A percentile compares a stretch with the other conserved stretches of the same genome.
These are phyloP conservation scores for Myriosclerotinia duriaeana DNA, from an alignment of 2,329 filamentous ascomycete genomes.

Conservation along the genomic window DNA sequence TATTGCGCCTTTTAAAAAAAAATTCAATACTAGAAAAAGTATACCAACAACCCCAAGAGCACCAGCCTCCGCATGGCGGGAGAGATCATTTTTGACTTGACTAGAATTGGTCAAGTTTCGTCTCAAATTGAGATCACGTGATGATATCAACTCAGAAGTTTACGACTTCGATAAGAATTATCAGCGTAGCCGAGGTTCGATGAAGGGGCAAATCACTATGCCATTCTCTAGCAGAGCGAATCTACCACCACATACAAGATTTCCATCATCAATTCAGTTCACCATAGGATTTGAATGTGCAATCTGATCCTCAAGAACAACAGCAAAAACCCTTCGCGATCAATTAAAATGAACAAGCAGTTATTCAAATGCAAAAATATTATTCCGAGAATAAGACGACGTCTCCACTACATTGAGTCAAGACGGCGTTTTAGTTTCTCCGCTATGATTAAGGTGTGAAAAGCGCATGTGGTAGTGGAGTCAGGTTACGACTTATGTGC, in stretches of 20 bases:
- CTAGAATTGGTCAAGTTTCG: background rate
- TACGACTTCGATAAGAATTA: too few species aligned
- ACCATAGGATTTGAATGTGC: background rate
- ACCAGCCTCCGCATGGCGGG: background rate
- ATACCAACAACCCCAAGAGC: background rate
- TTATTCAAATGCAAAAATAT: background rate
- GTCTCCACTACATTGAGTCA: background rate
- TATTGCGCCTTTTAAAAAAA: constrained; percentile 1
- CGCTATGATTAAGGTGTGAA: background rate
- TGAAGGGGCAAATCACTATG: background rate
- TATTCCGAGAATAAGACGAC: background rate
- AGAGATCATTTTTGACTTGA: background rate
- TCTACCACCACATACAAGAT: background rate
- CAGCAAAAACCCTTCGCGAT: background rate
- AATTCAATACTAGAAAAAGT: constrained; percentile 6
- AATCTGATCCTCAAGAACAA: background rate
- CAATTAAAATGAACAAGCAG: background rate
- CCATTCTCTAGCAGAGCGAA: background rate
- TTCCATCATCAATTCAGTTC: too few species aligned
- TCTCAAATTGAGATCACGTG: background rate
- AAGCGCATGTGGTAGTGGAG: background rate
- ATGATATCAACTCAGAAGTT: too few species aligned
- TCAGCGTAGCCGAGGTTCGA: constrained; percentile 3
- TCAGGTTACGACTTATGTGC: background rate
- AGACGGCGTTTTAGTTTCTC: background rate